phyloP scores from a whole-genome alignment of 78 protist species.

The Mastigamoeba balamuthi region DNA sequence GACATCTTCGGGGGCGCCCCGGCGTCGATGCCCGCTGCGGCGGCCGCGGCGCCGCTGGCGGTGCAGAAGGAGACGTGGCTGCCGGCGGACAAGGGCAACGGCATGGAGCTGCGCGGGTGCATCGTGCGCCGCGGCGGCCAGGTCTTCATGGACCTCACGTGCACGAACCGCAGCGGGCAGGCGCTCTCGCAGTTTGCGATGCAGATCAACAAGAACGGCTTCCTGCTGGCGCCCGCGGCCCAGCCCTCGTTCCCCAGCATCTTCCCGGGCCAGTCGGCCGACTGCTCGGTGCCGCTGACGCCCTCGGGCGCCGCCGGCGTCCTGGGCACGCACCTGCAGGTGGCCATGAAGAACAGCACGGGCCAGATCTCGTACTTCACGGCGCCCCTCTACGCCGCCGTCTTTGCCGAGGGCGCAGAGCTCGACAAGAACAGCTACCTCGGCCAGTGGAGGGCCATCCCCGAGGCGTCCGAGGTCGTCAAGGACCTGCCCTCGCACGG shows the following conservation, averaged over 20 bases:
- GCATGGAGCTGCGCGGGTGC: constrained; percentile 26
- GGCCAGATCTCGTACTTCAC: constrained; percentile 33
- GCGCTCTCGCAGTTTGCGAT: constrained; percentile 18
- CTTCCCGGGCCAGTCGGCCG: neutral
- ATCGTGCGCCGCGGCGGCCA: constrained; percentile 10
- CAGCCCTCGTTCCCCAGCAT: neutral
- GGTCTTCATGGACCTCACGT: constrained; percentile 11
- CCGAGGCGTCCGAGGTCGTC: neutral
- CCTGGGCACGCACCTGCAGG: constrained; percentile 15
- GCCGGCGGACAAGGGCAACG: constrained; percentile 10
- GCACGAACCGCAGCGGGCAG: constrained; percentile 17
- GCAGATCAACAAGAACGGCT: constrained; percentile 37
- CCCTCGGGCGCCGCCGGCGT: neutral
- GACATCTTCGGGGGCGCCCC: no score
- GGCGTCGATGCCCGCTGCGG: neutral
- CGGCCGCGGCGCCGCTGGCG: neutral
- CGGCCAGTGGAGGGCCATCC: neutral
- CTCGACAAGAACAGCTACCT: neutral
- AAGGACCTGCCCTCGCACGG: neutral
- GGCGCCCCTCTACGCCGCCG: neutral
- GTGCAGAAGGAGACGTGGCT: neutral
- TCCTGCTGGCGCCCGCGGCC: neutral
- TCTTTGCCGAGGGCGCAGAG: constrained; percentile 8
- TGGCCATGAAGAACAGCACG: constrained; percentile 51
- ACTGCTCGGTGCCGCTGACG: neutral